Evolutionary conservation across 768 basidiomycete genomes (phyloP).

Genomic region (Thelephora ganbajun): DNA sequence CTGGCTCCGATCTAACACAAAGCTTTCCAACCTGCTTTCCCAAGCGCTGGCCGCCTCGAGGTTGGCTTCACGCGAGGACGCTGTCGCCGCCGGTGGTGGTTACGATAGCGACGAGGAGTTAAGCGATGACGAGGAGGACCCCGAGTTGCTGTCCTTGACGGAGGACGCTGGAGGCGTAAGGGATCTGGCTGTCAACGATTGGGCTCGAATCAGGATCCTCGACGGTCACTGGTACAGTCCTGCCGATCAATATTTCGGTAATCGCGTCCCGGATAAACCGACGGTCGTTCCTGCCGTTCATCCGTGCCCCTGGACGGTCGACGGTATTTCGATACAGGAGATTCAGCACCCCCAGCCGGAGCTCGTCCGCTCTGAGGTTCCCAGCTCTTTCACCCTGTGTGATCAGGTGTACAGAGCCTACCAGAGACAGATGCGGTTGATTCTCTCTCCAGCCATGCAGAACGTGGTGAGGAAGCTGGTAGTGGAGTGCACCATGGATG

Average conservation of each 20-base stretch:
- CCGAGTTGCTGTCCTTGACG: constrained; percentile 27
- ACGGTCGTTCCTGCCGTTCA: constrained; percentile 21
- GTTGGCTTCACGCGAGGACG: constrained; percentile 18
- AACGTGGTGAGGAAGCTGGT: constrained; percentile 56
- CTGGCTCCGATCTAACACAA: constrained; percentile 55
- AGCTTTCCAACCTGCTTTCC: constrained; percentile 48
- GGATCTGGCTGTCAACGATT: constrained; percentile 52
- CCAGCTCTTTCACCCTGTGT: constrained; percentile 50
- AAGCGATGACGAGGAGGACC: constrained; percentile 28
- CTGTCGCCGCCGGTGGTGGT: constrained; percentile 20
- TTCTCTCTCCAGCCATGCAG: constrained; percentile 51
- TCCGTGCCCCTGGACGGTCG: constrained; percentile 47
- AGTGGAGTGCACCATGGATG: constrained; percentile 42
- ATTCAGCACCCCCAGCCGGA: constrained; percentile 33
- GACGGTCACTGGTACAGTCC: constrained; percentile 71
- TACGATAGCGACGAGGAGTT: constrained; percentile 21
- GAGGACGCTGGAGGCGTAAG: constrained; percentile 32
- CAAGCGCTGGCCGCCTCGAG: constrained; percentile 52
- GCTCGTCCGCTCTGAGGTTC: constrained; percentile 35
- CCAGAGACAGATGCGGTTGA: constrained; percentile 40
- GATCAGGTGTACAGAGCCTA: constrained; percentile 48
- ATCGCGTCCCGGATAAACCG: constrained; percentile 24
- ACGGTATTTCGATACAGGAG: constrained; percentile 14
- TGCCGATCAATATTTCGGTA: constrained; percentile 51
- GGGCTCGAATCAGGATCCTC: constrained; percentile 56